phyloP scores from a whole-genome alignment of 805 yeast species.

The Candida endomychidarum region DNA sequence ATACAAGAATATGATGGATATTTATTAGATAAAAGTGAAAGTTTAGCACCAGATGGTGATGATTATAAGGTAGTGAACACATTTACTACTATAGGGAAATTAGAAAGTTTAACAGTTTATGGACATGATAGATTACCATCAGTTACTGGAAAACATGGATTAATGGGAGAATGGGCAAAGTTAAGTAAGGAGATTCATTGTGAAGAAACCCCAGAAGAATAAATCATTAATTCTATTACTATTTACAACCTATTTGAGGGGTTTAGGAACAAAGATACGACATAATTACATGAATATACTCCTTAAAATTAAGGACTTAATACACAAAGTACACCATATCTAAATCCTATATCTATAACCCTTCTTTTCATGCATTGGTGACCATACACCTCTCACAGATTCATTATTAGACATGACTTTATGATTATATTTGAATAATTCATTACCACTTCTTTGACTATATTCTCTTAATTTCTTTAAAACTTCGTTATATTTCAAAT shows the following conservation, averaged over 20 bases:
- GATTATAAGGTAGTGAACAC: conserved; percentile 22
- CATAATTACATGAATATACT: too few species aligned
- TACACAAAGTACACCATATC: too few species aligned
- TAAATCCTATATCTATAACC: conserved; percentile 41
- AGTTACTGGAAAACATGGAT: conserved; percentile 24
- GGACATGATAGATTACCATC: conserved; percentile 32
- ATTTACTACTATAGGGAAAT: conserved; percentile 23
- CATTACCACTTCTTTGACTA: conserved; percentile 69
- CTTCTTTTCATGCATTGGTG: conserved; percentile 77
- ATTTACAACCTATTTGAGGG: too few species aligned
- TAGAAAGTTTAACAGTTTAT: conserved; percentile 23
- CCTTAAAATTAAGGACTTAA: too few species aligned
- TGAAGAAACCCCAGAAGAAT: too few species aligned
- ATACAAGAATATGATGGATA: conserved; percentile 24
- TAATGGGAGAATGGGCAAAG: conserved; percentile 29
- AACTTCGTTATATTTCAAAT: conserved; percentile 61
- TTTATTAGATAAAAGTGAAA: conserved; percentile 25
- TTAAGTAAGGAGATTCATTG: conserved; percentile 17
- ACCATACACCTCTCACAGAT: conserved; percentile 96
- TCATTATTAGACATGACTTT: conserved; percentile 74
- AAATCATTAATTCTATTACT: conserved; percentile 2
- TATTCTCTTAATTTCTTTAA: conserved; percentile 62
- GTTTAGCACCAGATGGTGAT: conserved; percentile 19
- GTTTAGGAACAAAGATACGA: too few species aligned
- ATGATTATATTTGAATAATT: conserved; percentile 62